Conservation (phyloP, 192 early-diverging fungal genomes). For the Mortierella alpina region DNA sequence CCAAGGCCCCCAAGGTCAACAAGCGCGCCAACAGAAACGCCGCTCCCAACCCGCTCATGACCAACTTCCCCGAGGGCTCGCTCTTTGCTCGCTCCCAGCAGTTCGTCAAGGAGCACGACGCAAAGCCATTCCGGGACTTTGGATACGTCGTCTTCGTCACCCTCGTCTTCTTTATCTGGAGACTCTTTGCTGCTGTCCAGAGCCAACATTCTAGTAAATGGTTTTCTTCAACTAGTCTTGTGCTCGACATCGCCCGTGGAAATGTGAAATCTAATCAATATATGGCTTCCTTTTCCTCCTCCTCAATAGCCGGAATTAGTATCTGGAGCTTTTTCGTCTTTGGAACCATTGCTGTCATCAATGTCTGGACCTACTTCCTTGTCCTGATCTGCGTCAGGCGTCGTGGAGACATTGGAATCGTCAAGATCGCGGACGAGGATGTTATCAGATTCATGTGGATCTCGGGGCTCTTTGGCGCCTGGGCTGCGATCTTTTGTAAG, state of each 20-base stretch:
- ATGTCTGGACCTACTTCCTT: conserved; percentile 44
- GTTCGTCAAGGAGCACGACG: conserved; percentile 37
- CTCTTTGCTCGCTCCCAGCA: conserved; percentile 33
- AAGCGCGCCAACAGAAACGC: conserved; percentile 14
- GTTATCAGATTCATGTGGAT: conserved; percentile 29
- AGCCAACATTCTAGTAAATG: conserved; percentile 6
- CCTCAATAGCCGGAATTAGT: neutral
- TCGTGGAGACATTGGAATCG: conserved; percentile 40
- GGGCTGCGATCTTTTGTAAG: conserved; percentile 41
- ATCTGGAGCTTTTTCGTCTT: conserved; percentile 38
- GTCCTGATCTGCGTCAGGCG: conserved; percentile 24
- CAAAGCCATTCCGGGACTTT: conserved; percentile 47
- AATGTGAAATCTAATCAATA: neutral
- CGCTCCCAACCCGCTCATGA: conserved; percentile 7
- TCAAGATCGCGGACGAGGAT: conserved; percentile 30
- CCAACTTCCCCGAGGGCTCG: conserved; percentile 15
- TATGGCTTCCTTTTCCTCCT: neutral
- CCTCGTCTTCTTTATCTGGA: conserved; percentile 37
- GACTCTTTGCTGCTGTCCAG: conserved; percentile 15
- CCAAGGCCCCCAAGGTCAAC: conserved; percentile 37
- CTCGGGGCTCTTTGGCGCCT: conserved; percentile 43
- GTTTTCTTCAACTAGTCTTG: neutral
- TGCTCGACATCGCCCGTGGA: neutral
- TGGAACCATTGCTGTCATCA: conserved; percentile 19
- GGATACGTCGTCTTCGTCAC: conserved; percentile 18